A percentile compares a stretch with the other conserved stretches of the same genome.
Conservation (phyloP, 805 yeast genomes). For the Wickerhamiella azyma region DNA sequence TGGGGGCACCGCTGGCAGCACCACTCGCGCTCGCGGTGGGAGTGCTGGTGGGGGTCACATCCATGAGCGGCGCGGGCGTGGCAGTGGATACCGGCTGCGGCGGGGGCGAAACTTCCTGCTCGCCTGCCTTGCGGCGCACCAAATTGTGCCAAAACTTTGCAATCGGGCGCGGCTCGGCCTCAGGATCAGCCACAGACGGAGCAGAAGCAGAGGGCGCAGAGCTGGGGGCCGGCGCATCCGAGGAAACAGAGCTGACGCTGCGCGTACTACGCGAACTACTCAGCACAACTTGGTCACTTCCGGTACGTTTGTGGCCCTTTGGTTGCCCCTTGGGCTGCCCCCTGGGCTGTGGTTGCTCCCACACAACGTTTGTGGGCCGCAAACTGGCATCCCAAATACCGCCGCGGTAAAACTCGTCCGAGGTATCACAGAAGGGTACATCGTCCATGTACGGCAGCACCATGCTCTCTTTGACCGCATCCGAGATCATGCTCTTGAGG, state of each 20-base stretch:
- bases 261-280: background rate
- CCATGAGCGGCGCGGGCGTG: background rate
- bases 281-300: background rate
- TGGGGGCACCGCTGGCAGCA: background rate
- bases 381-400: conserved; percentile 67
- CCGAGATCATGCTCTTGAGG: conserved; percentile 64
- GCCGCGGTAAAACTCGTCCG: conserved; percentile 65
- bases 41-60: background rate
- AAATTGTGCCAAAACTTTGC: conserved; percentile 5
- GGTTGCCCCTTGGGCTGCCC: no score
- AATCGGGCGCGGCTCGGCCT: background rate
- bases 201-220: no score
- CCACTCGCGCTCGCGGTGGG: no score
- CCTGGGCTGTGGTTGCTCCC: background rate
- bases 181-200: no score
- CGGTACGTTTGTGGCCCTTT: background rate
- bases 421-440: conserved; percentile 52
- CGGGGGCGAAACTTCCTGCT: background rate
- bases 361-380: background rate
- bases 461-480: conserved; percentile 61
- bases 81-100: no score
- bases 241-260: background rate
- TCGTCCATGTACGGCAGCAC: conserved; percentile 89
- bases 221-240: no score
- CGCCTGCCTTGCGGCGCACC: background rate